Base-by-base conservation (phyloP, 345 rosid species). In the Hypericum androsaemum region DNA sequence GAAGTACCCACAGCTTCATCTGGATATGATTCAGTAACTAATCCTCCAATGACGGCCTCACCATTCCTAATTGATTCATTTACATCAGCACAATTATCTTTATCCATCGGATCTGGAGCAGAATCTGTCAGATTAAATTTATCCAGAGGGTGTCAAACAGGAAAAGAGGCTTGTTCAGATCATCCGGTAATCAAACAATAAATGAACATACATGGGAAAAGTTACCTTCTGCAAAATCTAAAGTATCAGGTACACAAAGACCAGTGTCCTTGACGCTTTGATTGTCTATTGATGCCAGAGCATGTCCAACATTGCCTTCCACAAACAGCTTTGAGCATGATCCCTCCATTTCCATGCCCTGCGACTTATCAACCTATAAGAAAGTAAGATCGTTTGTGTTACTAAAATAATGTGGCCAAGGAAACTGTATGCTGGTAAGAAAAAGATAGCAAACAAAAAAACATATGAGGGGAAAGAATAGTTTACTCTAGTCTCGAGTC, bases 211-310 rank as follows among this genome's bases (percentile, higher is more conserved):
- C 36, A 56, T 15, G 43, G 53, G 14, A 35, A 66, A 43, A 39
- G 57, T 36, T 73, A 90, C 96, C 95, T 79, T 73, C 75, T 53
- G 45, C 62, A 12, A 52, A 65, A 47, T 82, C 94, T 55, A 78
- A 64, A 15, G 84, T 70, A 63, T 81, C 89, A 35, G 83, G 87
- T 13, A 70, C 94, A 70, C 58, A 76, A 63, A 79, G 78, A 67
- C 60, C 58, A 60, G 51, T 43, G 57, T 12, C 70, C 46, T 54
- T 51, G 52, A 47, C 58, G 38, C 53, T 52, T 49, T 42, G 57
- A 58, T 72, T 63, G 37, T 71, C 78, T 48, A 65, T 51, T 32
- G 62, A 37, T 58, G 56, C 54, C 47, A 22, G 52, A 60, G 64
- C 60, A 64, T 68, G 59, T 40, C 51, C 60, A 56, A 53, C 60